Evolutionary conservation across 148 eudicot species (phyloP).

Genomic region (Cornus kousa): DNA sequence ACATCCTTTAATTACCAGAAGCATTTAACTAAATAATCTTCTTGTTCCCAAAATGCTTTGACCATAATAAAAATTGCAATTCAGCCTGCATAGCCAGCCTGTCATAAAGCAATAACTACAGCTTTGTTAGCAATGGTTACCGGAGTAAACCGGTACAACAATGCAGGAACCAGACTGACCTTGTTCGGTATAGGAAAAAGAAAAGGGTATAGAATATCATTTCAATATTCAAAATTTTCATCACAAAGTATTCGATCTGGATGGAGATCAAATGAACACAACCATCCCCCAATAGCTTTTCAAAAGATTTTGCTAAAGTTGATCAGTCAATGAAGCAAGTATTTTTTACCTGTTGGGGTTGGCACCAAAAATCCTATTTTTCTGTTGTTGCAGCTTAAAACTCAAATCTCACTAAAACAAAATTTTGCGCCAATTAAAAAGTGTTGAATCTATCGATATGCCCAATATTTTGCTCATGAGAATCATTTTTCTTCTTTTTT

Average conservation of each 20-base stretch:
- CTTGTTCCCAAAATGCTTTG: conserved; percentile 79
- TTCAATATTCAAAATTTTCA: too few relatives aligned
- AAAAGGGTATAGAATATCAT: too few relatives aligned
- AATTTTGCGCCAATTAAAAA: too few relatives aligned
- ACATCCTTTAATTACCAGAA: conserved; percentile 76
- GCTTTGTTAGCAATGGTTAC: conserved; percentile 86
- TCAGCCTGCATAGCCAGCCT: conserved; percentile 92
- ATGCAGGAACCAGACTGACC: neutral
- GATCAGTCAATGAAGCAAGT: neutral
- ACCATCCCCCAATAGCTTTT: neutral
- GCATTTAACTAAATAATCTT: conserved; percentile 72
- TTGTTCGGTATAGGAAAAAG: neutral
- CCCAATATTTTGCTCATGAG: too few relatives aligned
- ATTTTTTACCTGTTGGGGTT: neutral
- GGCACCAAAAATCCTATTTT: neutral
- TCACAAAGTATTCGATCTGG: neutral
- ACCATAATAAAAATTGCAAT: conserved; percentile 74
- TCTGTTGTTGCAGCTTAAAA: neutral
- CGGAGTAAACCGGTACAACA: conserved; percentile 63
- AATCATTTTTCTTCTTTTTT: too few relatives aligned
- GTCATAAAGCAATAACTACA: conserved; percentile 86
- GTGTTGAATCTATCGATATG: too few relatives aligned
- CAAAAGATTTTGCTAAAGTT: neutral
- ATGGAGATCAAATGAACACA: too few relatives aligned
- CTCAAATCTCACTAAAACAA: too few relatives aligned